Conservation (phyloP, 2,329 filamentous ascomycete species). For the Claviceps sorghi region DNA sequence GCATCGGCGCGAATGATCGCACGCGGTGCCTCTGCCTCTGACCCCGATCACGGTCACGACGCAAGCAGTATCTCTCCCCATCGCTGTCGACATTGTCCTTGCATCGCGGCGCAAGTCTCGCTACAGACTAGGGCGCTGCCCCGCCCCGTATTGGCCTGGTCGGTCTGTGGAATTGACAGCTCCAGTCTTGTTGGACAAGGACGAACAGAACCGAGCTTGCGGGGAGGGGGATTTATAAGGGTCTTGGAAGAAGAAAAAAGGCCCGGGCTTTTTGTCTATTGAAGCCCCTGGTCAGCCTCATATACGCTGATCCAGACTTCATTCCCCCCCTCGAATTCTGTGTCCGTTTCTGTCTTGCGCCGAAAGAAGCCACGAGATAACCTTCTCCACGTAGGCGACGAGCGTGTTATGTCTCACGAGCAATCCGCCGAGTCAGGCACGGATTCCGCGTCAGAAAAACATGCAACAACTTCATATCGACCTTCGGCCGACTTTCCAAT, state of each 20-base stretch:
- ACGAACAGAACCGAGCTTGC: not conserved
- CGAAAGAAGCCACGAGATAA: not conserved
- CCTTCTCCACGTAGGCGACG: not conserved
- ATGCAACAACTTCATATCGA: conserved; percentile 23
- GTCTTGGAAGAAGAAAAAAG: not conserved
- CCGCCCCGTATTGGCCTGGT: conserved; percentile 4
- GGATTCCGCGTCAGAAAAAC: conserved; percentile 18
- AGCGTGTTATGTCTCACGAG: conserved; percentile 36
- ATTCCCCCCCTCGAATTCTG: not conserved
- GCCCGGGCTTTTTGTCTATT: not conserved
- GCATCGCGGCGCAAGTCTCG: not conserved
- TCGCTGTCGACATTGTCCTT: too few species aligned
- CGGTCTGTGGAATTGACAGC: conserved; percentile 1
- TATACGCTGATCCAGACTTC: not conserved
- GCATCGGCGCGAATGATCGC: conserved; percentile 5
- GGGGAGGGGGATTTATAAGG: conserved; percentile 2
- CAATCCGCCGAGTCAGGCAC: conserved; percentile 23
- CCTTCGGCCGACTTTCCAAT: conserved; percentile 19
- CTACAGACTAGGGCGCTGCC: not conserved
- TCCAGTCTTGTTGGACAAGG: not conserved
- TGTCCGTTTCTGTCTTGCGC: not conserved
- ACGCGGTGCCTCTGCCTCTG: not conserved
- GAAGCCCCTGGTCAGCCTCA: not conserved
- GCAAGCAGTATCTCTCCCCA: not conserved
- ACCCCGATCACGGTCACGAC: not conserved